Evolutionary conservation across 306 rosid genomes (phyloP).

Genomic region (Inga oerstediana): DNA sequence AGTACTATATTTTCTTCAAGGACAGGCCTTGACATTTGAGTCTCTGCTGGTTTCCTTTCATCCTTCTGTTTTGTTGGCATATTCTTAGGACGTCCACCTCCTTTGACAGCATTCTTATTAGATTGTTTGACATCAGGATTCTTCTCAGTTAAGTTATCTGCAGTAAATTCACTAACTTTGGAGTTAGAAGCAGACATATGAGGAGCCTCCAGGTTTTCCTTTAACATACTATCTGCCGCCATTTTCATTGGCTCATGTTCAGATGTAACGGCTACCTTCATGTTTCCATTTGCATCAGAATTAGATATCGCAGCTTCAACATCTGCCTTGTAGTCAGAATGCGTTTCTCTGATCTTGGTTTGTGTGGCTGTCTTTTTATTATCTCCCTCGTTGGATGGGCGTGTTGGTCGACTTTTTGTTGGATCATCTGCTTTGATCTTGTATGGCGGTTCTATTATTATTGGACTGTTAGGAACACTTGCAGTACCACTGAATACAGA

Average conservation of each 20-base stretch:
- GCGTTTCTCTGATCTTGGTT: conserved; percentile 44
- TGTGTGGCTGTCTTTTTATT: conserved; percentile 33
- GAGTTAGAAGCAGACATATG: conserved; percentile 42
- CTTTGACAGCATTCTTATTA: conserved; percentile 54
- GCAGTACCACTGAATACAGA: conserved; percentile 56
- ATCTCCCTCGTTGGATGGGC: not conserved
- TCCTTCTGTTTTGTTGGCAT: conserved; percentile 54
- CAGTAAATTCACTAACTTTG: conserved; percentile 21
- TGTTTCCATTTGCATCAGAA: conserved; percentile 45
- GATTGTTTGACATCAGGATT: conserved; percentile 37
- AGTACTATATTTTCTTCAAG: conserved; percentile 90
- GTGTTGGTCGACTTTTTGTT: conserved; percentile 32
- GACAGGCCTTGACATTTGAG: conserved; percentile 51
- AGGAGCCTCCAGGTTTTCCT: conserved; percentile 38
- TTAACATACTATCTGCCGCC: conserved; percentile 30
- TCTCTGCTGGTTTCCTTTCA: conserved; percentile 50
- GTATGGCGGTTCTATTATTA: conserved; percentile 75
- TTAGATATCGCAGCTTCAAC: conserved; percentile 41
- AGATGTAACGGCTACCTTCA: conserved; percentile 35
- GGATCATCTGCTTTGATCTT: conserved; percentile 72
- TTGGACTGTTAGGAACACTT: conserved; percentile 58
- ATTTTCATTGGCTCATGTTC: conserved; percentile 44
- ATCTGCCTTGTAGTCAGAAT: conserved; percentile 47
- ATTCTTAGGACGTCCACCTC: conserved; percentile 41
- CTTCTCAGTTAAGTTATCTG: conserved; percentile 39